These are phyloP conservation scores for Trypanosoma melophagium DNA, from an alignment of 208 protist species.

Conservation along the genomic window DNA sequence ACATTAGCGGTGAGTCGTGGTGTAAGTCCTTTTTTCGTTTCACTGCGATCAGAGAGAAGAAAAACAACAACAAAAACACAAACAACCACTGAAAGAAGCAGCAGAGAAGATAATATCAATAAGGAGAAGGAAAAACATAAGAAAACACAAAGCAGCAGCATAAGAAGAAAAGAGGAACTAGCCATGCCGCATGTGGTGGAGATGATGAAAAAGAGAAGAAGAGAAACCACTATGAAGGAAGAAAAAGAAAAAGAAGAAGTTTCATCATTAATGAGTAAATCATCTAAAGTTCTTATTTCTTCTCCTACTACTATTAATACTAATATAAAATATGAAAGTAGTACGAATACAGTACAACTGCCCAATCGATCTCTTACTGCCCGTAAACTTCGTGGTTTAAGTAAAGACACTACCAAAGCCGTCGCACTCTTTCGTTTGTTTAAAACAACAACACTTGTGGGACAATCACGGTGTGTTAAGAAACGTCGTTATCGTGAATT, in stretches of 20 bases:
- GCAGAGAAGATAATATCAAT: neutral
- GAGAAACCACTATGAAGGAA: too few species aligned
- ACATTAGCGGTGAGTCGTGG: conserved; percentile 11
- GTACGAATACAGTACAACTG: neutral
- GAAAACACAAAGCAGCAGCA: neutral
- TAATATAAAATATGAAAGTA: neutral
- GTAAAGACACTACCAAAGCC: conserved; percentile 7
- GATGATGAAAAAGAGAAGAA: too few species aligned
- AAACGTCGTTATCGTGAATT: conserved; percentile 2
- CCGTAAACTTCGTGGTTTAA: conserved; percentile 7
- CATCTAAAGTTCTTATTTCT: too few species aligned
- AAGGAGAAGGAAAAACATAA: neutral
- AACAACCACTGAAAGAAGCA: neutral
- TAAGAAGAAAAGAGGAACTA: neutral
- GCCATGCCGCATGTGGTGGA: neutral
- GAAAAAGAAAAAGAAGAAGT: too few species aligned
- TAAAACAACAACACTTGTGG: conserved; percentile 1
- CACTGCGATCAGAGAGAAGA: neutral
- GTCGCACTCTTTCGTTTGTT: conserved; percentile 15
- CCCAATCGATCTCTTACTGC: conserved; percentile 8
- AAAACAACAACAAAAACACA: neutral
- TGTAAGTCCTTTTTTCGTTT: conserved; percentile 19
- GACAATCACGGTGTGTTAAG: conserved; percentile 14
- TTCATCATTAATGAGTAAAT: too few species aligned
- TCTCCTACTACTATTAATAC: neutral